These are phyloP conservation scores for Cyanidioschyzon merolae DNA, from an alignment of 23 red algal genomes.

Conservation along the genomic window DNA sequence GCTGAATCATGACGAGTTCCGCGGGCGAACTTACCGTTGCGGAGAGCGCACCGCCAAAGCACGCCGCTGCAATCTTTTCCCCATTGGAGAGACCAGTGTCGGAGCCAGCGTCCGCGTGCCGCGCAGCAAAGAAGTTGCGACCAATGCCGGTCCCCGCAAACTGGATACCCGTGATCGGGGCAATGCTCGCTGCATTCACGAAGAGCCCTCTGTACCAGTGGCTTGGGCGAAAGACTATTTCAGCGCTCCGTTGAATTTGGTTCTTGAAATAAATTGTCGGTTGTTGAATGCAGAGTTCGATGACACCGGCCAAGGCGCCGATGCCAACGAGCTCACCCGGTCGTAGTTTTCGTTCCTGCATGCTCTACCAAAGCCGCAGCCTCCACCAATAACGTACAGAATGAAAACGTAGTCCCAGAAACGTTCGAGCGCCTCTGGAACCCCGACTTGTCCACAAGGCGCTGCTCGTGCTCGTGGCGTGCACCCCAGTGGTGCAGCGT, in stretches of 20 bases:
- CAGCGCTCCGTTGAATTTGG: conserved; percentile 24
- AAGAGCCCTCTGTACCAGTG: conserved; percentile 26
- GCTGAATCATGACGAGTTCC: conserved; percentile 28
- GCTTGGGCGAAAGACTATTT: conserved; percentile 17
- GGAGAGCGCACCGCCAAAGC: conserved; percentile 13
- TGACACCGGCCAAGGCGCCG: conserved; percentile 9
- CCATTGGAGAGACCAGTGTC: background rate
- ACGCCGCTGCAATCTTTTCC: conserved; percentile 15
- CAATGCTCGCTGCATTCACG: conserved; percentile 31
- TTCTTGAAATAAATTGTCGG: conserved; percentile 37
- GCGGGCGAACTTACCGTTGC: conserved; percentile 15
- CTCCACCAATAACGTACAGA: too few relatives aligned
- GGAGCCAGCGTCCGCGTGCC: background rate
- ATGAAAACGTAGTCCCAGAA: too few relatives aligned
- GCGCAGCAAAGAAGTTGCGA: conserved; percentile 16
- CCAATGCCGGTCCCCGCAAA: conserved; percentile 24
- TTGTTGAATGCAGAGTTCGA: conserved; percentile 29
- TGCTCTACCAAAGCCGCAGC: too few relatives aligned
- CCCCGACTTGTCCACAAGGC: too few relatives aligned
- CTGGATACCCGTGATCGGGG: conserved; percentile 33
- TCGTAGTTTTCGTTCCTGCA: conserved; percentile 4
- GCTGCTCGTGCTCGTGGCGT: too few relatives aligned
- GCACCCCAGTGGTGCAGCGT: too few relatives aligned
- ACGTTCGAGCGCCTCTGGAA: too few relatives aligned
- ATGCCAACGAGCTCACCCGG: conserved; percentile 1